Evolutionary conservation across 2,329 filamentous ascomycete species (phyloP), one percentile per base, ranked within the genome.

Genomic region (Nannizziopsis barbatae): DNA sequence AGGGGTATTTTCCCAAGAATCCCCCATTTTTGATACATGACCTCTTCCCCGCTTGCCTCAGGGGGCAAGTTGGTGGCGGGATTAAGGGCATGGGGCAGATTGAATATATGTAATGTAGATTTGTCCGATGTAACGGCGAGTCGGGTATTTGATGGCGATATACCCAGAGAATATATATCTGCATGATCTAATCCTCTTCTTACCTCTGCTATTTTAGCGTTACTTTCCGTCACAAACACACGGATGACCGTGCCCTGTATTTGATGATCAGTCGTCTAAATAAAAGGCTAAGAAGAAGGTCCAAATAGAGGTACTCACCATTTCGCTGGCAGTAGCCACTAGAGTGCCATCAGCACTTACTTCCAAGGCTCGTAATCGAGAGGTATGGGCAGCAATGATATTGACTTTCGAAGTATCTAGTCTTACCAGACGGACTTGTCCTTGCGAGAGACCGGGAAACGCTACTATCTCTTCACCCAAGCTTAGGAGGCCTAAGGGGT

Each of bases 41-140:
- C 73, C 35, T 75, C 70, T 48, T 66, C 66, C 4, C 60, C 57
- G 27, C 54, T 53, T 15, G 59, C 56, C n/a, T n/a, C n/a, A n/a
- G 32, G 14, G 2, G 47, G 36, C 33, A 48, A n/a, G 47, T 65
- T 65, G 51, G 62, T 62, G 50, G 60, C 60, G 3, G 57, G 55
- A 31, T 61, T 63, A 30, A 55, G 59, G 32, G 67, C 66, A 45
- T 66, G 63, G 43, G 83, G 83, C 1, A 95, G 75, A 60, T 96
- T 88, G 62, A 95, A 98, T 33, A 98, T 77, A 66, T 98, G 92
- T 9, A 98, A 74, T 0, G 89, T 98, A 5, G 86, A 89, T 68
- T 96, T 98, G 72, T 98, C 92, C 1, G 89, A 95, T 1, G 90
- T 96, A 53, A 88, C 90, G 20, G 92, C 92, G 9, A 96, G 75